Evolutionary conservation across 371 early-diverging fungal genomes (phyloP), one percentile per base, ranked within the genome.

Genomic region (Umbelopsis sp.): DNA sequence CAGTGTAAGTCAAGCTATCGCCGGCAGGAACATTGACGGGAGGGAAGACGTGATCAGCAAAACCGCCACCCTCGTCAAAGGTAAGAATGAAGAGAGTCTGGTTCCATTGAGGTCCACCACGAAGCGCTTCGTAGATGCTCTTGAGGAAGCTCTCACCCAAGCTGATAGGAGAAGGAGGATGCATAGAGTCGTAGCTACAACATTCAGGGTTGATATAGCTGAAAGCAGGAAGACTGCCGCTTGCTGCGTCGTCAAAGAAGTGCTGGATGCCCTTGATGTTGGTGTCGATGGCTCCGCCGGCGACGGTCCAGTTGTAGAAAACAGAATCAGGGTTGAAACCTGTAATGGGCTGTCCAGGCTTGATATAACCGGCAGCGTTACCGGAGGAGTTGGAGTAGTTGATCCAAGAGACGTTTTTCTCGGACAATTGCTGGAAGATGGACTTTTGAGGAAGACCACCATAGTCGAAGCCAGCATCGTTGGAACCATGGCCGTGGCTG

Each of bases 41-140:
- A 9, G 70, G 70, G 22, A 63, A 48, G 22, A 72, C 70, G 63
- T 72, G 72, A 63, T 73, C 73, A 57, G 48, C 67, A 25, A 70
- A 73, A 5, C 73, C 73, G 24, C 73, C 73, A 62, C 70, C 71
- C 65, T 44, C 64, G 44, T 45, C 64, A 9, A 64, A 64, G 46
- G 52, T 63, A 51, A 38, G 64, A 50, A 70, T 68, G 66, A 63
- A 66, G 24, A 48, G 63, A 22, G 44, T 65, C n/a, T 72, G 62
- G 12, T 76, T 68, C 76, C 76, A 76, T 46, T 73, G 74, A 22
- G 73, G 71, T 25, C 65, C 52, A 44, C 50, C 45, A 24, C 72
- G 66, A 22, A 76, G 41, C 1, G 74, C 74, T 66, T 76, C 74
- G 38, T 76, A 76, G 14, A 76, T 68, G 63, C 69, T 51, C 46